Evolutionary conservation across 2,329 filamentous ascomycete genomes (phyloP).

Genomic region (Grosmannia clavigera): DNA sequence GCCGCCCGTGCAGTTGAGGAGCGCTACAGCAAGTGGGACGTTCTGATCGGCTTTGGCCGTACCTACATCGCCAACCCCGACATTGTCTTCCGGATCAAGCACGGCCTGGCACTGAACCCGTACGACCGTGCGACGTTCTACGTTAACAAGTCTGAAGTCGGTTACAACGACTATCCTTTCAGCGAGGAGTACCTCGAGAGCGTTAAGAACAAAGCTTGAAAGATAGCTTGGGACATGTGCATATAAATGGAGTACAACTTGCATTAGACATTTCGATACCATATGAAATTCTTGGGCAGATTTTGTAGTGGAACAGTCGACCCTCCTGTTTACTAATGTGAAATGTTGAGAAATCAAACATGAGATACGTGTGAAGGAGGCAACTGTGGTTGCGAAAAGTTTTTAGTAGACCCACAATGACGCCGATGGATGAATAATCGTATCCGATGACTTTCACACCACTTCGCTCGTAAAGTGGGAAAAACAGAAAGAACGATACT

Average conservation of each 20-base stretch:
- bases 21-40: slow-evolving; percentile 15
- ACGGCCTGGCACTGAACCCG: slow-evolving; percentile 22
- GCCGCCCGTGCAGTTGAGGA: slow-evolving; percentile 18
- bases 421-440: background rate
- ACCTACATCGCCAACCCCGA: slow-evolving; percentile 32
- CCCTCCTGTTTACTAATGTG: too few relatives aligned
- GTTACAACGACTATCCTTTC: slow-evolving; percentile 27
- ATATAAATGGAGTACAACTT: background rate
- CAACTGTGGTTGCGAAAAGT: too few relatives aligned
- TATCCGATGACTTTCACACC: background rate
- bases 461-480: background rate
- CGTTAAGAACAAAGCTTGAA: background rate
- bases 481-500: background rate
- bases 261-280: too few relatives aligned
- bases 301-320: too few relatives aligned
- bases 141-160: slow-evolving; percentile 18
- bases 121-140: slow-evolving; percentile 29
- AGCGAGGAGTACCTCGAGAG: slow-evolving; percentile 14
- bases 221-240: background rate
- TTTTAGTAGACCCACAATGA: too few relatives aligned
- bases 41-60: slow-evolving; percentile 27
- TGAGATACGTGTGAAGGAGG: too few relatives aligned
- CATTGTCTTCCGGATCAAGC: slow-evolving; percentile 25
- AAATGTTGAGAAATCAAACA: too few relatives aligned
- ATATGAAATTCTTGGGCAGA: too few relatives aligned